A percentile compares a stretch with the other conserved stretches of the same genome.
phyloP scores from a whole-genome alignment of 108 stramenopile species.

The Ochromonas danica region DNA sequence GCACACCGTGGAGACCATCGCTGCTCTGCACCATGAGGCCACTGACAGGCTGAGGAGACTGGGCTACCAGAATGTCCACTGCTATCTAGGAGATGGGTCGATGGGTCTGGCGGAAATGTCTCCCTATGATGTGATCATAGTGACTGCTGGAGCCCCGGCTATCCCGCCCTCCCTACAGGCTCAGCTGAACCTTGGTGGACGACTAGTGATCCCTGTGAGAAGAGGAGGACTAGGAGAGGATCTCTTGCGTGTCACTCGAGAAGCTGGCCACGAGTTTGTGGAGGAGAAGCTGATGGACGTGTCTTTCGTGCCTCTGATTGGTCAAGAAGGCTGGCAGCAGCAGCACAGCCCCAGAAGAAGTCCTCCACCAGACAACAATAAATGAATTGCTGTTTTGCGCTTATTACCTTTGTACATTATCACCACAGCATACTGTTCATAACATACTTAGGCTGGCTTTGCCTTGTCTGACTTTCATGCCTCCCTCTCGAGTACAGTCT shows the following conservation, averaged over 20 bases:
- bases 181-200: neutral
- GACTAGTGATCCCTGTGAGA: neutral
- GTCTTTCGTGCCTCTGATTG: neutral
- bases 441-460: no score
- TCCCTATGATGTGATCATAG: conserved; percentile 18
- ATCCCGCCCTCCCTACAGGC: neutral
- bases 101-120: neutral
- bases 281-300: neutral
- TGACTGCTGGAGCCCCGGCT: conserved; percentile 2
- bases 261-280: neutral
- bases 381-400: neutral
- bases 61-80: conserved; percentile 1
- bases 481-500: conserved; percentile 5
- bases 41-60: neutral
- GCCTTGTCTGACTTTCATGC: no score
- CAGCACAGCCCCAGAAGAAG: neutral
- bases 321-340: neutral
- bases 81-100: neutral
- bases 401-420: neutral
- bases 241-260: neutral
- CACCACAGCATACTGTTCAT: no score
- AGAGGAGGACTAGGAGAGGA: neutral
- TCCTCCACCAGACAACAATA: neutral
- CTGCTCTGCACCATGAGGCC: neutral
- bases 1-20: neutral